These are phyloP conservation scores for Neopestalotiopsis clavispora DNA, from an alignment of 2,329 filamentous ascomycete genomes.

Conservation along the genomic window DNA sequence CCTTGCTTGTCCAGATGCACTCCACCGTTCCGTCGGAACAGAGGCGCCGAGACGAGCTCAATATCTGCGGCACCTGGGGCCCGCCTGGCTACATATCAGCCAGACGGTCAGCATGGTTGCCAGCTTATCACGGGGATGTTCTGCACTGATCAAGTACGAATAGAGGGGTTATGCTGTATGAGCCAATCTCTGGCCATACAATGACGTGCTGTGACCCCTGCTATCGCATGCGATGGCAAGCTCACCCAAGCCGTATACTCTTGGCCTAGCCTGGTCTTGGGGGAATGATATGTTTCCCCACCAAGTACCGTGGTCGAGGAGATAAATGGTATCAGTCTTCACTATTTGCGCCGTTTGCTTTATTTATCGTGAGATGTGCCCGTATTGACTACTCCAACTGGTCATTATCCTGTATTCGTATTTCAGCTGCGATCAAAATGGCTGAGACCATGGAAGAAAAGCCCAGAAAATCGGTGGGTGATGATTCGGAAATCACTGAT, in stretches of 20 bases:
- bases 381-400: not conserved
- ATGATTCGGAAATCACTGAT: not conserved
- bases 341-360: not conserved
- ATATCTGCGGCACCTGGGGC: not conserved
- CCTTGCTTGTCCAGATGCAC: not conserved
- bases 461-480: constrained; percentile 10
- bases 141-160: not conserved
- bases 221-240: constrained; percentile 11
- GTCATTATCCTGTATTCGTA: not conserved
- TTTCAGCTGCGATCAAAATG: not conserved
- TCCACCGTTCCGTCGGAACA: not conserved
- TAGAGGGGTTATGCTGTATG: not conserved
- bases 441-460: constrained; percentile 7
- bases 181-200: not conserved
- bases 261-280: constrained; percentile 1
- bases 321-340: not conserved
- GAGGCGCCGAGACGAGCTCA: not conserved
- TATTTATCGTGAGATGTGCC: not conserved
- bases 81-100: not conserved
- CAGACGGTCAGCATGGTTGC: not conserved
- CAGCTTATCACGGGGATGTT: not conserved
- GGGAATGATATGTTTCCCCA: not conserved
- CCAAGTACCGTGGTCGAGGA: not conserved
- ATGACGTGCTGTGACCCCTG: constrained; percentile 14
- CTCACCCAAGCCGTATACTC: constrained; percentile 8